Evolutionary conservation across 768 basidiomycete species (phyloP).

Genomic region (Antrodiella citrinella): DNA sequence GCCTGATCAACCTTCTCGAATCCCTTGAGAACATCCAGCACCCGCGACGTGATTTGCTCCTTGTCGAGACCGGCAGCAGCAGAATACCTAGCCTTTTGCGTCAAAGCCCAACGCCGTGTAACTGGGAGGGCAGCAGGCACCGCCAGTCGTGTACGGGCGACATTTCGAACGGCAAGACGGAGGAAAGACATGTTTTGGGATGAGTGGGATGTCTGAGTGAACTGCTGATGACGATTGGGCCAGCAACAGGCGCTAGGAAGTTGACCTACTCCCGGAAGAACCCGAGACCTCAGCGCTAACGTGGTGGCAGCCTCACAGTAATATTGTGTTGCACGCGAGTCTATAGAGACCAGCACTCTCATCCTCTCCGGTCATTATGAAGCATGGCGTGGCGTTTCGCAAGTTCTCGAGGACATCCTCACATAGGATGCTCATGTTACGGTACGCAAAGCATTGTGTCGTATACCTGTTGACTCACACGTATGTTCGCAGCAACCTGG

Average conservation of each 20-base stretch:
- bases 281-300: too few species aligned
- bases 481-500: slow-evolving; percentile 61
- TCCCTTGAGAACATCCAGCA: slow-evolving; percentile 76
- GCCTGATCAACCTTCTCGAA: slow-evolving; percentile 81
- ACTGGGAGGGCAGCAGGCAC: slow-evolving; percentile 14
- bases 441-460: slow-evolving; percentile 38
- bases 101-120: slow-evolving; percentile 12
- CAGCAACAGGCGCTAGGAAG: neutral
- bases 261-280: neutral
- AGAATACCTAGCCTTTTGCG: slow-evolving; percentile 49
- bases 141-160: slow-evolving; percentile 33
- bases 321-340: too few species aligned
- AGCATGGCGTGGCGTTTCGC: slow-evolving; percentile 89
- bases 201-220: neutral
- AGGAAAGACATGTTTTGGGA: slow-evolving; percentile 43
- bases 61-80: slow-evolving; percentile 57
- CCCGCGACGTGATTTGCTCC: slow-evolving; percentile 62
- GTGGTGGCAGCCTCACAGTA: too few species aligned
- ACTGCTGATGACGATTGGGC: neutral
- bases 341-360: too few species aligned
- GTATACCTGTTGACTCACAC: neutral
- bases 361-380: slow-evolving; percentile 49
- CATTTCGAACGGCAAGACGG: slow-evolving; percentile 40
- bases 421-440: slow-evolving; percentile 87
- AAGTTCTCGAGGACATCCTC: slow-evolving; percentile 89